A percentile compares a stretch with the other conserved stretches of the same genome.
phyloP scores from a whole-genome alignment of 148 eudicot species.

The Spergularia bocconei region DNA sequence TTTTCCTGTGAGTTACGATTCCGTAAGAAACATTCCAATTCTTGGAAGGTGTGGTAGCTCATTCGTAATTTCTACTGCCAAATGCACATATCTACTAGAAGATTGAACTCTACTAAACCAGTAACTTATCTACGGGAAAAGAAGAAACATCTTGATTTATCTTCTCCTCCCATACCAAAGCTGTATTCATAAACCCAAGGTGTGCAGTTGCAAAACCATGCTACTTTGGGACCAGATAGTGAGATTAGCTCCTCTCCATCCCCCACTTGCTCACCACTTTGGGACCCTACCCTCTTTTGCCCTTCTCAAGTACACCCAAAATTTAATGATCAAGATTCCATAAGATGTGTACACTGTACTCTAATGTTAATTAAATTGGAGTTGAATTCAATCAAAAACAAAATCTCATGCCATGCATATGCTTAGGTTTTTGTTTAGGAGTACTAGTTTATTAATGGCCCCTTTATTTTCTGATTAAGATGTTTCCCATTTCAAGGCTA shows the following conservation, averaged over 20 bases:
- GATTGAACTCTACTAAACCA: too few species aligned
- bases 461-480: neutral
- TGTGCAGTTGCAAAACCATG: constrained; percentile 19
- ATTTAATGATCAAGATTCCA: constrained; percentile 1
- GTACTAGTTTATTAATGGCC: neutral
- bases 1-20: too few species aligned
- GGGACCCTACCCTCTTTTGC: constrained; percentile 17
- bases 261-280: constrained; percentile 19
- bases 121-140: too few species aligned
- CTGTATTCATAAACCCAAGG: neutral
- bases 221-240: constrained; percentile 27
- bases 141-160: too few species aligned
- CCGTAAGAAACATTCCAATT: too few species aligned
- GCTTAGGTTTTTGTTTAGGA: neutral
- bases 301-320: neutral
- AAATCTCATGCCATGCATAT: neutral
- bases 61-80: too few species aligned
- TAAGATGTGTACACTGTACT: neutral
- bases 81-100: neutral
- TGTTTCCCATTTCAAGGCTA: neutral
- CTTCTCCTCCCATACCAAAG: too few species aligned
- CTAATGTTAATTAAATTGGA: neutral
- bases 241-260: neutral
- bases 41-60: too few species aligned
- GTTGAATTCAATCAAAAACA: neutral